Conservation (phyloP, 2,329 filamentous ascomycete genomes). For the Alternaria ventricosa region DNA sequence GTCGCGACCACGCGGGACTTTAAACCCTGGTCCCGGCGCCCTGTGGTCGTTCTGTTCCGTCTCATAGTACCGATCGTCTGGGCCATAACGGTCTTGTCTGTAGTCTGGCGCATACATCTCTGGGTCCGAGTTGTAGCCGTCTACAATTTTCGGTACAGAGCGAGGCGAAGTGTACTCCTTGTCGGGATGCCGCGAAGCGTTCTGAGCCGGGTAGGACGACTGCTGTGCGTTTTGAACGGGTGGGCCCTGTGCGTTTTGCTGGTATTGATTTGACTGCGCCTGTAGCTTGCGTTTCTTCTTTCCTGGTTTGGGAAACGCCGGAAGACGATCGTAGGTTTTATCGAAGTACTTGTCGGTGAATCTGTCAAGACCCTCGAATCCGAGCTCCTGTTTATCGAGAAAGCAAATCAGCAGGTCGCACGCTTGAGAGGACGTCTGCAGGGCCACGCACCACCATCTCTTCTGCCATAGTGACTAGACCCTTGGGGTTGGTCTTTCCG, state of each 20-base stretch:
- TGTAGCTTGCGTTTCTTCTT: constrained; percentile 17
- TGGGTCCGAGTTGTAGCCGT: constrained; percentile 2
- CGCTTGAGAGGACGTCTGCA: neutral
- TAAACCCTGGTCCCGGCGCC: constrained; percentile 19
- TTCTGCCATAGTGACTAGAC: constrained; percentile 26
- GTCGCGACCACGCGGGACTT: constrained; percentile 19
- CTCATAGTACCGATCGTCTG: constrained; percentile 21
- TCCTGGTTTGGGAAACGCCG: constrained; percentile 14
- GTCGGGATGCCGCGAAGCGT: constrained; percentile 4
- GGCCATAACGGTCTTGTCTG: constrained; percentile 17
- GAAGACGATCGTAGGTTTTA: constrained; percentile 26
- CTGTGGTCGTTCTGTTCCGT: constrained; percentile 23
- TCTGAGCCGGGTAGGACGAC: neutral
- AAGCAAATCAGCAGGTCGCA: constrained; percentile 16
- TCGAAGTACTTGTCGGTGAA: constrained; percentile 41
- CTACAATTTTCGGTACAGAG: neutral
- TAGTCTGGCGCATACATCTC: constrained; percentile 30
- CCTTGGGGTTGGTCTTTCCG: constrained; percentile 19
- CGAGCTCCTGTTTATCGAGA: constrained; percentile 38
- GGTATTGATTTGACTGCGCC: constrained; percentile 7
- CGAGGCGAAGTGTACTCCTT: constrained; percentile 10
- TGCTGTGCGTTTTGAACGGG: neutral
- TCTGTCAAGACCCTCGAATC: constrained; percentile 43
- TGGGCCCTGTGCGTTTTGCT: neutral
- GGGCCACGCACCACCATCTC: constrained; percentile 34